These are phyloP conservation scores for Onygena corvina DNA, from an alignment of 2,329 filamentous ascomycete species.

Conservation along the genomic window DNA sequence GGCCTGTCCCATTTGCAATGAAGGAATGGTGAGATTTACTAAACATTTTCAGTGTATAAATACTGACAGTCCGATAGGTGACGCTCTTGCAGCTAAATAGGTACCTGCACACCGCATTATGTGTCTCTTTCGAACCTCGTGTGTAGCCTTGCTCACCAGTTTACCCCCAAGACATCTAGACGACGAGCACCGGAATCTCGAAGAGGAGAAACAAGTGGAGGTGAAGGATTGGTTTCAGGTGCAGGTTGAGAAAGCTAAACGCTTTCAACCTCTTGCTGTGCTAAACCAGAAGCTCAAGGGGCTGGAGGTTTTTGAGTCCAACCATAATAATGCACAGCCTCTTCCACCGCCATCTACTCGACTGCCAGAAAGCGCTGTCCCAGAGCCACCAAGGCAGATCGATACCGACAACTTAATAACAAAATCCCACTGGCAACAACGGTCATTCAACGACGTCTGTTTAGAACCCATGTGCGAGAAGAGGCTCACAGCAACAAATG, in stretches of 20 bases:
- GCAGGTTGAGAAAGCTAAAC: conserved; percentile 84
- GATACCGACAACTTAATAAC: conserved; percentile 89
- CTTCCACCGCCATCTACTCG: conserved; percentile 24
- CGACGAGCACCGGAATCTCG: conserved; percentile 78
- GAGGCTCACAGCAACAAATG: conserved; percentile 63
- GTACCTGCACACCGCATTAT: conserved; percentile 26
- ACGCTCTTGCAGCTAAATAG: conserved; percentile 86
- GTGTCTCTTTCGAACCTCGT: conserved; percentile 18
- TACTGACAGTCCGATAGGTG: conserved; percentile 43
- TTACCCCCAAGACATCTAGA: conserved; percentile 54
- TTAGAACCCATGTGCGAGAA: conserved; percentile 79
- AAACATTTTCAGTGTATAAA: not conserved
- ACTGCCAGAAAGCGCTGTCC: conserved; percentile 19
- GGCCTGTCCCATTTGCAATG: conserved; percentile 92
- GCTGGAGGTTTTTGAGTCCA: conserved; percentile 86
- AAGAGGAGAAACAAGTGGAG: conserved; percentile 79
- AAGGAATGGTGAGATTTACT: conserved; percentile 67
- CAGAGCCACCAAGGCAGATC: conserved; percentile 30
- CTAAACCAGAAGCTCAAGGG: conserved; percentile 90
- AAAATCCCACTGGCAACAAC: conserved; percentile 75
- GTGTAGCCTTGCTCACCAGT: conserved; percentile 10
- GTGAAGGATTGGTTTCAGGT: conserved; percentile 96
- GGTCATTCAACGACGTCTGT: conserved; percentile 62
- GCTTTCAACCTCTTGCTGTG: conserved; percentile 79
- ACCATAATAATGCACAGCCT: conserved; percentile 52